Conservation (phyloP, 208 protist species). For the Leptomonas seymouri region DNA sequence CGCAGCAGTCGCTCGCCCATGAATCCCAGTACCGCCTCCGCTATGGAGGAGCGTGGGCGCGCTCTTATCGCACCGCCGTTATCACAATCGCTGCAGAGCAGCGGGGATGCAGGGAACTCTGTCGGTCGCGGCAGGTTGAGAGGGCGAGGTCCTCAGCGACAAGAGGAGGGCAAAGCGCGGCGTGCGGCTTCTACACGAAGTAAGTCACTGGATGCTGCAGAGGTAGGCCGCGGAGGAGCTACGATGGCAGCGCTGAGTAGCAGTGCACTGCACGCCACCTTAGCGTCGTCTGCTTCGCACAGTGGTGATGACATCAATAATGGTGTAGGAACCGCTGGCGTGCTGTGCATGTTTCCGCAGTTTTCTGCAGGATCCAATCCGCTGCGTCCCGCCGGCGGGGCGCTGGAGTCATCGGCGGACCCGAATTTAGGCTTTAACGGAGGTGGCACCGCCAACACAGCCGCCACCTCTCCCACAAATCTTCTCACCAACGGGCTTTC, state of each 20-base stretch:
- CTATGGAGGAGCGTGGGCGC: background rate
- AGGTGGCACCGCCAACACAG: background rate
- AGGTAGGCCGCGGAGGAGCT: background rate
- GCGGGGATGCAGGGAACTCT: background rate
- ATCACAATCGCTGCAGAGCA: background rate
- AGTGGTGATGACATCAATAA: background rate
- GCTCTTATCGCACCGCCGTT: background rate
- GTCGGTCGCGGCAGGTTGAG: background rate
- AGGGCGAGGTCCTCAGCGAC: background rate
- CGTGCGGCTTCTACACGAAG: background rate
- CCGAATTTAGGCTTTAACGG: background rate
- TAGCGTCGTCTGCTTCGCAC: background rate
- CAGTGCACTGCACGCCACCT: constrained; percentile 2
- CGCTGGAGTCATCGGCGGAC: background rate
- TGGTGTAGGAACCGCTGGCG: background rate
- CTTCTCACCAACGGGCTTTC: background rate
- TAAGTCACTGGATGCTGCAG: background rate
- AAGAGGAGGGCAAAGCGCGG: background rate
- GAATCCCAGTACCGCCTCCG: background rate
- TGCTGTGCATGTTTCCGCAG: background rate
- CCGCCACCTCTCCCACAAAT: background rate
- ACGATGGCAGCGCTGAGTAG: background rate
- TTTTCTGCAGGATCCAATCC: background rate
- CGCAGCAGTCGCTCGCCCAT: background rate
- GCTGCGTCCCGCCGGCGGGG: background rate